Conservation (phyloP, 768 basidiomycete species). For the Myochromella boudieri region DNA sequence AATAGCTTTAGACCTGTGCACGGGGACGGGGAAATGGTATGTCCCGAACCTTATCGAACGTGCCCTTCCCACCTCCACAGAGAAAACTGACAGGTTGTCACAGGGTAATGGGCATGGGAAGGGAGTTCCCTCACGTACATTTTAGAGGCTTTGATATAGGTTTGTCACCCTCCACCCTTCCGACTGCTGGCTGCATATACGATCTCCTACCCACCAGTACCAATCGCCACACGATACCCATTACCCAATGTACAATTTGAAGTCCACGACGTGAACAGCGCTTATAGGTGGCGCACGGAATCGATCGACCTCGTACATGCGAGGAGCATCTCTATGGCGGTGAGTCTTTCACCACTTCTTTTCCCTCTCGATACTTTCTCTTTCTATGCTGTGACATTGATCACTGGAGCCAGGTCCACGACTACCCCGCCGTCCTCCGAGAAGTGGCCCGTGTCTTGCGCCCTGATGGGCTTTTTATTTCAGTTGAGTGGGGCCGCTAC, state of each 20-base stretch:
- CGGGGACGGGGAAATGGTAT: conserved; percentile 74
- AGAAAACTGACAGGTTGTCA: conserved; percentile 9
- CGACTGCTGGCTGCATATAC: conserved; percentile 12
- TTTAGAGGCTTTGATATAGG: conserved; percentile 80
- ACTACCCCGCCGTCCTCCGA: conserved; percentile 51
- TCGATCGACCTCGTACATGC: conserved; percentile 73
- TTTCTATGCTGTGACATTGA: too few species aligned
- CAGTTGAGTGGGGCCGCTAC: conserved; percentile 56
- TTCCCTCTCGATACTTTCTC: neutral
- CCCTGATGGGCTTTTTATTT: conserved; percentile 69
- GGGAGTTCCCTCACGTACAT: conserved; percentile 57
- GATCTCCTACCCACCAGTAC: conserved; percentile 48
- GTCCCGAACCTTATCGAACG: conserved; percentile 16
- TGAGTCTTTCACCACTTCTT: conserved; percentile 33
- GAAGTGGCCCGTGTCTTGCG: conserved; percentile 67
- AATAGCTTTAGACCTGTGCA: conserved; percentile 72
- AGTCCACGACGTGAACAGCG: conserved; percentile 59
- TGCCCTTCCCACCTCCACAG: conserved; percentile 14
- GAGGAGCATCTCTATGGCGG: conserved; percentile 58
- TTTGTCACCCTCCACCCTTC: conserved; percentile 31
- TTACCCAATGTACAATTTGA: conserved; percentile 63
- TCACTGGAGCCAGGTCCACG: conserved; percentile 61
- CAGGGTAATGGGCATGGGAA: conserved; percentile 79
- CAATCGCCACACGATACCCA: conserved; percentile 67
- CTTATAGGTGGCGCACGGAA: conserved; percentile 47